Evolutionary conservation across 2,329 filamentous ascomycete species (phyloP).

Genomic region (Cercospora sp.): DNA sequence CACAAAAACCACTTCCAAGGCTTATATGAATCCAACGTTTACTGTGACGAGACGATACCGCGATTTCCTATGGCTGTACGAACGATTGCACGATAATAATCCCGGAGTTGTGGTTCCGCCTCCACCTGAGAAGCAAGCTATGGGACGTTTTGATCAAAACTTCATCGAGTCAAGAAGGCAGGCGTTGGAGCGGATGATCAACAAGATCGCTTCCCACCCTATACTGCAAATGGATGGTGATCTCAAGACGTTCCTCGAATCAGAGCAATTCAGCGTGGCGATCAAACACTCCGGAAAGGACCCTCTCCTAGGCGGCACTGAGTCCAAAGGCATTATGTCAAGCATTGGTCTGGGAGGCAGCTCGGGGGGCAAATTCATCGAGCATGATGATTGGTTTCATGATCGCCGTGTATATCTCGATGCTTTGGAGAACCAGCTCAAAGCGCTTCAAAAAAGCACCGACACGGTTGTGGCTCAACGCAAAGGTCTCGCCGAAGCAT

Average conservation of each 20-base stretch:
- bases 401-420: slow-evolving; percentile 94
- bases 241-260: slow-evolving; percentile 94
- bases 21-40: slow-evolving; percentile 89
- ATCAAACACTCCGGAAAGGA: slow-evolving; percentile 90
- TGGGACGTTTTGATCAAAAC: slow-evolving; percentile 92
- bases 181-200: slow-evolving; percentile 94
- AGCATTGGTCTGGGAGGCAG: slow-evolving; percentile 75
- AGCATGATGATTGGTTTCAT: slow-evolving; percentile 99
- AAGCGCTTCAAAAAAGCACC: slow-evolving; percentile 86
- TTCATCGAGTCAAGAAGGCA: slow-evolving; percentile 92
- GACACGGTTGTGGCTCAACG: slow-evolving; percentile 89
- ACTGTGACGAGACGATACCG: slow-evolving; percentile 90
- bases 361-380: slow-evolving; percentile 79
- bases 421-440: slow-evolving; percentile 82
- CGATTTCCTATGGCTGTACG: slow-evolving; percentile 98
- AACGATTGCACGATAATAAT: slow-evolving; percentile 87
- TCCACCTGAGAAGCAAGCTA: slow-evolving; percentile 95
- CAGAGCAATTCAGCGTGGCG: slow-evolving; percentile 91
- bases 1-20: slow-evolving; percentile 95
- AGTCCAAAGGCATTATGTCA: slow-evolving; percentile 85
- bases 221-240: slow-evolving; percentile 91
- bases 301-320: slow-evolving; percentile 66
- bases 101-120: slow-evolving; percentile 93
- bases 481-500: slow-evolving; percentile 89
- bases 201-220: slow-evolving; percentile 88